Evolutionary conservation across 257 asterid species (phyloP), one percentile per base, ranked within the genome.

Genomic region (Solanum paucissectum): DNA sequence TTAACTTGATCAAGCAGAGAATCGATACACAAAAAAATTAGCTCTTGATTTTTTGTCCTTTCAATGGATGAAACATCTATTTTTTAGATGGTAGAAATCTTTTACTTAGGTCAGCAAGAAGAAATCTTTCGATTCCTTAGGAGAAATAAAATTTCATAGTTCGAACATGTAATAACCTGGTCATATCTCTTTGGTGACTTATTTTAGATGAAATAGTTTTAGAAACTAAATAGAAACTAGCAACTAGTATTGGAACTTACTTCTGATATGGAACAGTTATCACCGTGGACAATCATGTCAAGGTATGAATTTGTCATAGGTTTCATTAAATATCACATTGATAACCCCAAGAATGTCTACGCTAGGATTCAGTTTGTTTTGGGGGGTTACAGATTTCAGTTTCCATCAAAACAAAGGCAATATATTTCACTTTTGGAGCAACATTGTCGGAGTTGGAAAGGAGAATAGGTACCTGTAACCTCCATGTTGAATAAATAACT

Each of bases 371-470:
- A 97, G 89, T 90, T 97, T 98, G 52, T 94, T n/a, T n/a, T n/a
- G n/a, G n/a, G n/a, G n/a, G n/a, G n/a, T n/a, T n/a, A n/a, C n/a
- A n/a, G n/a, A n/a, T 90, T 91, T 95, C 98, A 3, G 98, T 98
- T 82, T 95, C 98, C 81, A 98, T 91, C 23, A 92, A 87, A 72
- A 97, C 98, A 83, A 97, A 97, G 12, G 98, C 98, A 86, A 97
- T 93, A 18, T 88, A 97, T 87, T 97, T 95, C 37, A 98, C 98
- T 86, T 95, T 94, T 27, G 98, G 98, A 36, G 98, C 98, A 42
- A 97, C 98, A 37, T 95, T 95, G 91, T 97, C 98, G 86, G 94
- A 92, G 40, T 95, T 95, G 5, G 98, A 97, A 91, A 98, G 95
- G 89, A 97, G 91, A 97, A 97, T 68, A 97, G 91, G 87, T 97